Evolutionary conservation across 148 eudicot genomes (phyloP), one percentile per base, ranked within the genome.

Genomic region (Rhododendron henanense): DNA sequence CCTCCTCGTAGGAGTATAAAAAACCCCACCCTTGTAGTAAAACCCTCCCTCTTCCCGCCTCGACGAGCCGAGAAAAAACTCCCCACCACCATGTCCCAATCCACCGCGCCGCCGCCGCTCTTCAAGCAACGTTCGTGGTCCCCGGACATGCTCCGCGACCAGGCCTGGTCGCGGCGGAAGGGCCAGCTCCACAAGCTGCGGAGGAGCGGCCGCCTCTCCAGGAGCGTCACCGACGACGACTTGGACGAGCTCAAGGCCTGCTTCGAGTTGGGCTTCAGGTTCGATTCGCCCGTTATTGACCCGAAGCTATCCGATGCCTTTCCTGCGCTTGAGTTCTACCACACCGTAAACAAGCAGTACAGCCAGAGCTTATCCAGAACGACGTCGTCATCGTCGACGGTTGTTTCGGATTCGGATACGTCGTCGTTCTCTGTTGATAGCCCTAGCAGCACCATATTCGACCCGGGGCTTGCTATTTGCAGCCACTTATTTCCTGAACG

Each of bases 201-300:
- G 13, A 78, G 78, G 18, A 80, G 85, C 35, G 63, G 86, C 73
- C 84, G 86, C 50, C 82, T 86, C 35, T 37, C 83, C 75, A 41
- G 59, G 75, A 91, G 92, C 76, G 87, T 90, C 25, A 92, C 93
- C 10, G 89, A 86, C 57, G 90, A 90, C 11, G 93, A 92, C 25
- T 67, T 92, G 41, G 89, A 88, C 4, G 93, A 92, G 55, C 90
- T 92, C 74, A 84, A 85, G 69, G 93, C 88, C 4, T 90, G 91
- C 81, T 83, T 92, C 59, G 93, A 90, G n/a, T 82, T 92, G 6
- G 93, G 93, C 1, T 92, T 92, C 73, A 83, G 93, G 1, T 86
- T 92, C 73, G 84, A 84, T 14, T 82, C 86, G 15, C 63, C 88
- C 11, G 88, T 83, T 2, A 55, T 77, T 80, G 88, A 90, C 85